A percentile compares a stretch with the other conserved stretches of the same genome.
These are phyloP conservation scores for Pythium rhizo-oryzae DNA, from an alignment of 352 stramenopile species.

Conservation along the genomic window DNA sequence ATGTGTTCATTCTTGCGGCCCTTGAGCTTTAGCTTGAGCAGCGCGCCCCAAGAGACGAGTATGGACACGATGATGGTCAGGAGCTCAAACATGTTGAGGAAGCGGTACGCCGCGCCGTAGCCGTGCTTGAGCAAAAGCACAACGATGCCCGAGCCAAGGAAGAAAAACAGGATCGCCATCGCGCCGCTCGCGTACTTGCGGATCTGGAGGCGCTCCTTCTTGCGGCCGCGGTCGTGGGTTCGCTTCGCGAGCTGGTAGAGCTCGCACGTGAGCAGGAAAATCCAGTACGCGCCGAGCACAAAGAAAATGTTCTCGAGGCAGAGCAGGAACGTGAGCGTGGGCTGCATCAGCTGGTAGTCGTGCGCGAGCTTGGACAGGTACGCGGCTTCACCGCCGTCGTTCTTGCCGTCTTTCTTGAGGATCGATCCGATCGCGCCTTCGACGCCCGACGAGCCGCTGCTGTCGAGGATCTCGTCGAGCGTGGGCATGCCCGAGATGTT, in stretches of 20 bases:
- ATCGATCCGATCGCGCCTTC: conserved; percentile 32
- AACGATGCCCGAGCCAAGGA: conserved; percentile 37
- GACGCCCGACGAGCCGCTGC: conserved; percentile 22
- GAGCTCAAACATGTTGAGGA: conserved; percentile 59
- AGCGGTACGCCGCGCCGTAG: conserved; percentile 54
- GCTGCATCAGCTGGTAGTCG: conserved; percentile 40
- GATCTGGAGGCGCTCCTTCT: conserved; percentile 56
- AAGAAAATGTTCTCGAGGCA: conserved; percentile 66
- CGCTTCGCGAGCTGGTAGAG: conserved; percentile 65
- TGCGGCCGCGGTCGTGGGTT: conserved; percentile 53
- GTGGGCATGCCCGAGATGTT: conserved; percentile 1
- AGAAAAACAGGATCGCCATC: conserved; percentile 36
- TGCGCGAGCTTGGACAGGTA: conserved; percentile 70
- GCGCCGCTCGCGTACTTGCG: conserved; percentile 44
- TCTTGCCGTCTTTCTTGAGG: conserved; percentile 44
- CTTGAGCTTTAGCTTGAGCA: conserved; percentile 45
- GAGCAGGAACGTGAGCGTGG: conserved; percentile 47
- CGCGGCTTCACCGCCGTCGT: conserved; percentile 55
- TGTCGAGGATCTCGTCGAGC: conserved; percentile 17
- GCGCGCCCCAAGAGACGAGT: conserved; percentile 42
- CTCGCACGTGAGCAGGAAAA: conserved; percentile 56
- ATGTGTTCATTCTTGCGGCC: conserved; percentile 73
- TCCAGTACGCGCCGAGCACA: conserved; percentile 69
- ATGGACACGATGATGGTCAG: conserved; percentile 51
- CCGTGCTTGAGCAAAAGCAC: conserved; percentile 51